phyloP scores from a whole-genome alignment of 2,329 filamentous ascomycete genomes.

The Xylariomycetidae sp. region DNA sequence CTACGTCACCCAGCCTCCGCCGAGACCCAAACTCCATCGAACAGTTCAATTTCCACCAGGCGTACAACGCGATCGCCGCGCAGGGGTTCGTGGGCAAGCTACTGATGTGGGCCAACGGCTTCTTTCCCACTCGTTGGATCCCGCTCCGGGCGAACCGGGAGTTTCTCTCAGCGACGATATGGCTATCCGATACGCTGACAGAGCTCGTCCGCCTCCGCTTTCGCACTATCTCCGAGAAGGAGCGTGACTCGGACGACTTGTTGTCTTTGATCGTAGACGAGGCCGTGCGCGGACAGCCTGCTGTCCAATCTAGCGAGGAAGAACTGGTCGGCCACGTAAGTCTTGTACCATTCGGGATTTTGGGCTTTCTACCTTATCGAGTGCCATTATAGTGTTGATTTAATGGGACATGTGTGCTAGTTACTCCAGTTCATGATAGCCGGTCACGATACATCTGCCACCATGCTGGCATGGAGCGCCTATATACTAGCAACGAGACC shows the following conservation, averaged over 20 bases:
- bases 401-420: constrained; percentile 1
- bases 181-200: constrained; percentile 7
- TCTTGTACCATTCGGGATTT: not conserved
- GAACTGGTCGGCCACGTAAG: constrained; percentile 22
- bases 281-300: constrained; percentile 3
- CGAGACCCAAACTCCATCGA: not conserved
- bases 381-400: not conserved
- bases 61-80: constrained; percentile 8
- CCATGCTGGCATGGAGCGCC: constrained; percentile 28
- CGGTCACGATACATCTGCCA: constrained; percentile 34
- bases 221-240: not conserved
- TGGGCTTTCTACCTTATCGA: not conserved
- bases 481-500: constrained; percentile 28
- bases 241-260: constrained; percentile 6
- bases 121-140: constrained; percentile 11
- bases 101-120: constrained; percentile 9
- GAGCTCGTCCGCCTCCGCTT: constrained; percentile 2
- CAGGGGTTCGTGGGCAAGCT: constrained; percentile 4
- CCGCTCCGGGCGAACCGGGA: constrained; percentile 9
- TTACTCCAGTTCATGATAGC: constrained; percentile 32
- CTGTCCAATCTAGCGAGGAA: constrained; percentile 19
- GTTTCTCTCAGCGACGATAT: constrained; percentile 8
- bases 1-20: not conserved
- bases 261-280: constrained; percentile 8
- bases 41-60: constrained; percentile 8